phyloP scores from a whole-genome alignment of 225 moss, liverwort and hornwort genomes.

The Thuidium tamariscinum region DNA sequence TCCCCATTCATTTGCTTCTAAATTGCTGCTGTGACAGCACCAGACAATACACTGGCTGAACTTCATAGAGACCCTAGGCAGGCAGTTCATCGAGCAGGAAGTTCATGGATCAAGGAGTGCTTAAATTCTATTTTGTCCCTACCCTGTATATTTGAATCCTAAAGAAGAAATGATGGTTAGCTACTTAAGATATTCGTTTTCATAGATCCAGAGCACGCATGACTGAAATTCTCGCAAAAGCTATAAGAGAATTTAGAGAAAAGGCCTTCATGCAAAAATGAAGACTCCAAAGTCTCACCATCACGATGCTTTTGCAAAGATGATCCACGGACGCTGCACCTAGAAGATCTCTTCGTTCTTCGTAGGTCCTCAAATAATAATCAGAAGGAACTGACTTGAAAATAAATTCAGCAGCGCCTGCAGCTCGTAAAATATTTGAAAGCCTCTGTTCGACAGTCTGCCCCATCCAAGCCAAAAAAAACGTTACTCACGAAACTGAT shows the following conservation, averaged over 20 bases:
- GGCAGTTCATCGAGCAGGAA: background rate
- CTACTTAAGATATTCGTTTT: background rate
- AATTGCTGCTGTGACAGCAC: background rate
- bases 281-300: slow-evolving; percentile 37
- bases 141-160: background rate
- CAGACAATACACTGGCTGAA: background rate
- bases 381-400: slow-evolving; percentile 68
- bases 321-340: slow-evolving; percentile 85
- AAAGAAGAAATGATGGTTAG: background rate
- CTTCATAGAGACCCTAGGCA: background rate
- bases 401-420: slow-evolving; percentile 43
- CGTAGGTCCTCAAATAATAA: slow-evolving; percentile 71
- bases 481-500: background rate
- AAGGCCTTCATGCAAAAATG: background rate
- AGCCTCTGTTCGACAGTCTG: slow-evolving; percentile 53
- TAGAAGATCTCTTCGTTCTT: slow-evolving; percentile 63
- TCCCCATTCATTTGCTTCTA: background rate
- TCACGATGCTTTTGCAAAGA: slow-evolving; percentile 96
- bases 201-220: background rate
- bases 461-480: background rate
- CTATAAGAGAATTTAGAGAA: background rate
- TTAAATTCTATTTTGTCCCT: background rate
- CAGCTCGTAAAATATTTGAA: slow-evolving; percentile 26
- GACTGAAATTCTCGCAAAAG: background rate
- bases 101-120: background rate